These are phyloP conservation scores for Neurospora sublineolata DNA, from an alignment of 495 filamentous ascomycete species.

Conservation along the genomic window DNA sequence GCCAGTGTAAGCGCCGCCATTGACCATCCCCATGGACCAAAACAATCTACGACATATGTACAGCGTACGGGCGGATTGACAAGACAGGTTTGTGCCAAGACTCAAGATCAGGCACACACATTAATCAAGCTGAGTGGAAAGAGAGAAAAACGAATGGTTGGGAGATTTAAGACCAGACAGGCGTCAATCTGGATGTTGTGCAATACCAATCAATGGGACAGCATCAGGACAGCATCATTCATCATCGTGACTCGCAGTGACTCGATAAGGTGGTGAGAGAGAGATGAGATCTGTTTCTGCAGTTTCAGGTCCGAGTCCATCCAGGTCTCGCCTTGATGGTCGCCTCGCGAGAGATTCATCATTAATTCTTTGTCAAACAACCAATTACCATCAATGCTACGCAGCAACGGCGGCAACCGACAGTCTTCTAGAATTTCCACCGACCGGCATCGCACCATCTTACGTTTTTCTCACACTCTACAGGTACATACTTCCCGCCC, in stretches of 20 bases:
- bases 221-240: not conserved
- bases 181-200: not conserved
- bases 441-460: not conserved
- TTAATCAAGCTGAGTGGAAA: not conserved
- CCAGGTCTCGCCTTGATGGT: not conserved
- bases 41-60: not conserved
- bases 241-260: not conserved
- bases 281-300: not conserved
- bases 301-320: not conserved
- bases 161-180: not conserved
- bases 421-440: not conserved
- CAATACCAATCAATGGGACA: not conserved
- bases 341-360: not conserved
- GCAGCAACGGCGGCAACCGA: not conserved
- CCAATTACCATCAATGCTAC: not conserved
- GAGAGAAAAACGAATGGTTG: not conserved
- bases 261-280: not conserved
- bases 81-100: not conserved
- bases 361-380: not conserved
- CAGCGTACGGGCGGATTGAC: not conserved
- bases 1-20: not conserved
- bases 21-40: not conserved
- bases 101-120: not conserved
- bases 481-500: not conserved
- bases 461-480: not conserved